Conservation (phyloP, 768 basidiomycete species). For the Kwoniella sp. region DNA sequence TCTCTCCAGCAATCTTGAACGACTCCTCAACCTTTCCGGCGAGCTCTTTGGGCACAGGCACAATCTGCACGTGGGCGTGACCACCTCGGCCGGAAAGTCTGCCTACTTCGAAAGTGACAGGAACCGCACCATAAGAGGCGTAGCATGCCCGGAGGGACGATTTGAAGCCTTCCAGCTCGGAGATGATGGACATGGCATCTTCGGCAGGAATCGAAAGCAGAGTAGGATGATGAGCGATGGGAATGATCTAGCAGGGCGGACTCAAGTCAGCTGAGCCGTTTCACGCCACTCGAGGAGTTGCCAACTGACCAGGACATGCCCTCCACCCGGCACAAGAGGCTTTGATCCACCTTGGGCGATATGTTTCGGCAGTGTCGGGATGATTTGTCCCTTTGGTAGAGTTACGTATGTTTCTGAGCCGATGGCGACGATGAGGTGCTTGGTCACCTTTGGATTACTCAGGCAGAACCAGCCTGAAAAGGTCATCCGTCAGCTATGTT, state of each 20-base stretch:
- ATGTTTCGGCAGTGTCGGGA: constrained; percentile 64
- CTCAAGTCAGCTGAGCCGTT: no score
- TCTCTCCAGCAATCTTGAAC: constrained; percentile 72
- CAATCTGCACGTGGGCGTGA: constrained; percentile 88
- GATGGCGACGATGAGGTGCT: constrained; percentile 93
- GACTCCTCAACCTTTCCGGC: constrained; percentile 68
- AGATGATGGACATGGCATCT: constrained; percentile 70
- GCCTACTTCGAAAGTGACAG: constrained; percentile 86
- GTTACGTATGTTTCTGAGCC: constrained; percentile 92
- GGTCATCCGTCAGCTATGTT: constrained; percentile 20
- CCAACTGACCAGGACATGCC: constrained; percentile 88
- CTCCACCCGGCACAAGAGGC: constrained; percentile 80
- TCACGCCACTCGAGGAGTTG: no score
- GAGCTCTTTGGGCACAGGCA: constrained; percentile 58
- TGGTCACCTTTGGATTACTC: constrained; percentile 89
- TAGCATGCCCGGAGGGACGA: constrained; percentile 72
- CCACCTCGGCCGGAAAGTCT: constrained; percentile 82
- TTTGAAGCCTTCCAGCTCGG: constrained; percentile 84
- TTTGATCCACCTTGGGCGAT: constrained; percentile 56
- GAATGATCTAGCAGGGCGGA: constrained; percentile 59
- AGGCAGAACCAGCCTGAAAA: constrained; percentile 90
- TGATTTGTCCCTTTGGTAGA: constrained; percentile 92
- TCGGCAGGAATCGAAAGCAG: constrained; percentile 78
- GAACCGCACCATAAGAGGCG: constrained; percentile 67
- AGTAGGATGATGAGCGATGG: constrained; percentile 80